Conservation (phyloP, 768 basidiomycete genomes). For the Chiua virens region DNA sequence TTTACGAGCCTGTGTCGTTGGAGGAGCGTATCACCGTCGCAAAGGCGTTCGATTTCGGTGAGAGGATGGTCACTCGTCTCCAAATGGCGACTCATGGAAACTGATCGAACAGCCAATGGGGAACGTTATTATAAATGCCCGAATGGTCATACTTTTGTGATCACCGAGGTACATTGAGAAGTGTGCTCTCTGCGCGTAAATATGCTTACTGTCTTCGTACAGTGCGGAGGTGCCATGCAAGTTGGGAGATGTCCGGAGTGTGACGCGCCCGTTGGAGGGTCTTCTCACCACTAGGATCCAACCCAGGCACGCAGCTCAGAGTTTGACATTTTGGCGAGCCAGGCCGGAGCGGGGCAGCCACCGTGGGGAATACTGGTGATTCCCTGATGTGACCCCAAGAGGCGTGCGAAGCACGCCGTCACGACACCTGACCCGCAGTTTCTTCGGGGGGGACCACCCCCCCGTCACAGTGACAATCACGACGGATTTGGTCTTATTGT, state of each 20-base stretch:
- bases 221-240: conserved; percentile 63
- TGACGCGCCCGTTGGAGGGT: conserved; percentile 51
- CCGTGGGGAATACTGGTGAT: conserved; percentile 31
- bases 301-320: conserved; percentile 48
- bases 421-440: too few species aligned
- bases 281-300: conserved; percentile 37
- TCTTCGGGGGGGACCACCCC: too few species aligned
- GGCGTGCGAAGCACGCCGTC: too few species aligned
- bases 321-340: conserved; percentile 44
- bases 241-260: conserved; percentile 56
- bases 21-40: conserved; percentile 54
- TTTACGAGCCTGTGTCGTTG: conserved; percentile 53
- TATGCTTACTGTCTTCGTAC: background rate
- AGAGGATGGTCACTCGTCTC: background rate
- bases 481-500: too few species aligned
- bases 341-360: conserved; percentile 30
- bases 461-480: too few species aligned
- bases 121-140: conserved; percentile 52
- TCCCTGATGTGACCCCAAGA: too few species aligned
- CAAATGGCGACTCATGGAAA: background rate
- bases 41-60: conserved; percentile 50
- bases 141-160: conserved; percentile 65
- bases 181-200: too few species aligned
- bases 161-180: conserved; percentile 47
- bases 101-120: conserved; percentile 29